Evolutionary conservation across 2,329 filamentous ascomycete species (phyloP).

Genomic region (Daldinia eschscholtzii): DNA sequence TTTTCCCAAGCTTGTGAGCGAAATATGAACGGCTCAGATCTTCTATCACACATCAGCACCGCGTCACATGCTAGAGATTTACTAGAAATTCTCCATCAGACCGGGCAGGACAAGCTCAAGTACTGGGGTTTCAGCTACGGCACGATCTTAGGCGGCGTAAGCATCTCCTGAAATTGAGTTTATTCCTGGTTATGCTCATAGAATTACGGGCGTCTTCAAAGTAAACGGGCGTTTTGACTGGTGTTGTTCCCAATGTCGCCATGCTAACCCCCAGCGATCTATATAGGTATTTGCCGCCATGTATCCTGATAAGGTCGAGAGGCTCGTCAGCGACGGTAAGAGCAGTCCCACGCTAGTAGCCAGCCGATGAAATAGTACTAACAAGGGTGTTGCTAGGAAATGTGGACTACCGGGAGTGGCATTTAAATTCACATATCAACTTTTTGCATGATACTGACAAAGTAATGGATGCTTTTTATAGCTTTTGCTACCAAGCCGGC

Average conservation of each 20-base stretch:
- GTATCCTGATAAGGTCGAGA: conserved; percentile 64
- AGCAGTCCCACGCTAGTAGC: neutral
- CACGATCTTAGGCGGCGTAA: conserved; percentile 61
- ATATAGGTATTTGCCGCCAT: conserved; percentile 61
- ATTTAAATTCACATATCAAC: conserved; percentile 58
- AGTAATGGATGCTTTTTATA: conserved; percentile 65
- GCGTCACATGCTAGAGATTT: conserved; percentile 62
- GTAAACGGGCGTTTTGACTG: neutral
- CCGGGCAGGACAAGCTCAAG: conserved; percentile 58
- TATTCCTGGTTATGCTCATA: neutral
- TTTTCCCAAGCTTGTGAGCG: conserved; percentile 60
- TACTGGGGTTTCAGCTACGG: conserved; percentile 71
- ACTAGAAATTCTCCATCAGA: conserved; percentile 60
- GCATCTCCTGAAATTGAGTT: neutral
- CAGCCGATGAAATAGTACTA: conserved; percentile 3
- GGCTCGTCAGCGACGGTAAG: conserved; percentile 65
- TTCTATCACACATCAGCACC: conserved; percentile 60
- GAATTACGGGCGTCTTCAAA: neutral
- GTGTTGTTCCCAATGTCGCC: neutral
- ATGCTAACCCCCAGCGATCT: conserved; percentile 4
- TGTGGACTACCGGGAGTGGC: conserved; percentile 68
- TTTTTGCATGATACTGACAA: conserved; percentile 68
- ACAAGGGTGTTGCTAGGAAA: conserved; percentile 53
- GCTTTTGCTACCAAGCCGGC: conserved; percentile 65
- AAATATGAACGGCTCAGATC: conserved; percentile 53